These are phyloP conservation scores for Haberlea rhodopensis DNA, from an alignment of 257 asterid genomes.

Conservation along the genomic window DNA sequence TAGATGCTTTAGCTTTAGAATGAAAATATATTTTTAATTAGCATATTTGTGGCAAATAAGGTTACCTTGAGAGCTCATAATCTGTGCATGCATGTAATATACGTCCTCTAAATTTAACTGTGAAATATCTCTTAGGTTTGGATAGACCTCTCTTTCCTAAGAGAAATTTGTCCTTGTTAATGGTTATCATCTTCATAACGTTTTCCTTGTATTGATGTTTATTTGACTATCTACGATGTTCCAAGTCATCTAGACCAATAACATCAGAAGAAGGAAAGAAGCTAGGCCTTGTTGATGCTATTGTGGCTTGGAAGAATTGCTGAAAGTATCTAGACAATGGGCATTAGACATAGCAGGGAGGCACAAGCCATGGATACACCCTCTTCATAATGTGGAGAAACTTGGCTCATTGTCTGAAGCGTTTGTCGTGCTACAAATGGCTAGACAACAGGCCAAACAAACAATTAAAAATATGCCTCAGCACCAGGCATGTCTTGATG, in stretches of 20 bases:
- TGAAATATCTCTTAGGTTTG: background rate
- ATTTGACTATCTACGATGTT: conserved; percentile 14
- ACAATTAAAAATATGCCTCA: conserved; percentile 77
- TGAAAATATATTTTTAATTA: too few relatives aligned
- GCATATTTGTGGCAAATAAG: background rate
- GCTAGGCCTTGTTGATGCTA: conserved; percentile 84
- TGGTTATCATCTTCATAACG: conserved; percentile 8
- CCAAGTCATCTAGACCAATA: conserved; percentile 75
- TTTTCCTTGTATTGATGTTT: conserved; percentile 13
- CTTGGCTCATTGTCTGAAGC: conserved; percentile 77
- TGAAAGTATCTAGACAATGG: conserved; percentile 74
- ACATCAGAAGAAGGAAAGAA: conserved; percentile 85
- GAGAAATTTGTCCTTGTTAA: conserved; percentile 13
- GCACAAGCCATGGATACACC: conserved; percentile 79
- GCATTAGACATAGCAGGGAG: conserved; percentile 74
- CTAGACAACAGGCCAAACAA: conserved; percentile 71
- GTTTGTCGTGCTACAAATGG: conserved; percentile 45
- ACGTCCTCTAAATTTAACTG: background rate
- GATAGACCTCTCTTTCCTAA: background rate
- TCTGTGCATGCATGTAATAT: background rate
- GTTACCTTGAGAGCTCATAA: background rate
- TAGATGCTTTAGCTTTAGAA: too few relatives aligned
- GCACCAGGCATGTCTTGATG: conserved; percentile 89
- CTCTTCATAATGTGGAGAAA: conserved; percentile 81
- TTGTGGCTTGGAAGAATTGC: conserved; percentile 65